phyloP scores from a whole-genome alignment of 2,329 filamentous ascomycete genomes.

The Dothidotthia symphoricarpi region DNA sequence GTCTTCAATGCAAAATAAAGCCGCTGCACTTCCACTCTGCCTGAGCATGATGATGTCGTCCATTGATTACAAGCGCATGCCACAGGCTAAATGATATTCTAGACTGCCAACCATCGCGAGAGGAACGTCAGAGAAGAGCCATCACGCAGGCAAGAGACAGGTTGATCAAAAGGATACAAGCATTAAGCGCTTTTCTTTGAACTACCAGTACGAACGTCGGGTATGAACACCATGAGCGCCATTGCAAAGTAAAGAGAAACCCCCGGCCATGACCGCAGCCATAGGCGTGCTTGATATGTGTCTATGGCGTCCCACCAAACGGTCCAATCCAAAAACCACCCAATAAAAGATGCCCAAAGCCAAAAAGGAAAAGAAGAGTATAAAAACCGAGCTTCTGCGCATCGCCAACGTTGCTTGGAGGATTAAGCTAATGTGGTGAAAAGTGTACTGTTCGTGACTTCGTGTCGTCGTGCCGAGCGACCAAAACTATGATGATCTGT shows the following conservation, averaged over 20 bases:
- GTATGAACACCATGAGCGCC: no score
- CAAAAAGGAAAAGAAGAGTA: constrained; percentile 10
- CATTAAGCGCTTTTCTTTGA: constrained; percentile 27
- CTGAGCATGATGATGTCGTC: not conserved
- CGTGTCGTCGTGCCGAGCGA: constrained; percentile 30
- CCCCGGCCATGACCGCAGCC: no score
- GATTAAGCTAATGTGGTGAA: constrained; percentile 25
- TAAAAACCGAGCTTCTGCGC: constrained; percentile 8
- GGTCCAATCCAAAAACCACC: constrained; percentile 7
- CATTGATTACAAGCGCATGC: not conserved
- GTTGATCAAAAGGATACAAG: constrained; percentile 16
- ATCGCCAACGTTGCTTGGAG: constrained; percentile 10
- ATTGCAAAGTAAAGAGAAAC: no score
- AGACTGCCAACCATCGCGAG: no score
- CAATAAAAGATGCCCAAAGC: constrained; percentile 5
- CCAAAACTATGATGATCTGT: constrained; percentile 11
- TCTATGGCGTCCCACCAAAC: constrained; percentile 20
- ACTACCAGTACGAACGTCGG: constrained; percentile 2
- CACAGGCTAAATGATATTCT: no score
- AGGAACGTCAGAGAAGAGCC: not conserved
- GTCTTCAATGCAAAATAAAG: no score
- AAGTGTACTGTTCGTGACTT: constrained; percentile 32
- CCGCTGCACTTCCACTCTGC: no score
- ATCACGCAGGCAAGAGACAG: not conserved
- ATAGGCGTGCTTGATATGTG: not conserved